phyloP scores from a whole-genome alignment of 306 rosid genomes.

The Oemleria cerasiformis region DNA sequence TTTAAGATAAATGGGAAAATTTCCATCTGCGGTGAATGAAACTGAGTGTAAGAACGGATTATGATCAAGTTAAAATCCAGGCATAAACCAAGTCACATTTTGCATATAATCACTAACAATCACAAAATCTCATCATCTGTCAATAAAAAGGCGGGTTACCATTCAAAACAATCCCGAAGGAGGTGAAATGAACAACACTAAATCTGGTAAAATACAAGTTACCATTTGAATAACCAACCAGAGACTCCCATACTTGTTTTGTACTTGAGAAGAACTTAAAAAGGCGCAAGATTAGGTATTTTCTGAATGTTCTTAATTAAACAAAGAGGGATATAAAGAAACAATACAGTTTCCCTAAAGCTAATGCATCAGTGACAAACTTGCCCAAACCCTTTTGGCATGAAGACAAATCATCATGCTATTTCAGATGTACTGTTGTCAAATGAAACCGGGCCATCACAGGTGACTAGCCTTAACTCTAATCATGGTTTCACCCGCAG shows the following conservation, averaged over 20 bases:
- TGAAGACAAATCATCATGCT: not conserved
- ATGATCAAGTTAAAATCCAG: not conserved
- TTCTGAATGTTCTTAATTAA: too few relatives aligned
- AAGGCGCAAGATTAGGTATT: too few relatives aligned
- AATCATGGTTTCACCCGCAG: not conserved
- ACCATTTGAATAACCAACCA: too few relatives aligned
- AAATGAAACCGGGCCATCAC: not conserved
- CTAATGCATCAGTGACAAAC: not conserved
- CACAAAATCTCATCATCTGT: not conserved
- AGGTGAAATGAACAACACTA: too few relatives aligned
- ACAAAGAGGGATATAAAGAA: not conserved
- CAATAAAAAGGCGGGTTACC: too few relatives aligned
- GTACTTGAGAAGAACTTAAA: too few relatives aligned
- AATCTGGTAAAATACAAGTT: too few relatives aligned
- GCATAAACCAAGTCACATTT: not conserved
- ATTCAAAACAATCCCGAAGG: too few relatives aligned
- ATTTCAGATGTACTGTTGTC: not conserved
- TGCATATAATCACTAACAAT: not conserved
- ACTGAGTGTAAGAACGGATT: not conserved
- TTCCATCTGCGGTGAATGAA: not conserved
- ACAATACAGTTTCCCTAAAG: not conserved
- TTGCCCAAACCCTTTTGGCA: not conserved
- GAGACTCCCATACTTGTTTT: too few relatives aligned
- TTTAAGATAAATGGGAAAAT: not conserved
- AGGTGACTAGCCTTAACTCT: not conserved